Percentiles rank a stretch among this genome's conserved stretches.
Conservation (phyloP, 2,329 filamentous ascomycete genomes). For the Oidium heveae region DNA sequence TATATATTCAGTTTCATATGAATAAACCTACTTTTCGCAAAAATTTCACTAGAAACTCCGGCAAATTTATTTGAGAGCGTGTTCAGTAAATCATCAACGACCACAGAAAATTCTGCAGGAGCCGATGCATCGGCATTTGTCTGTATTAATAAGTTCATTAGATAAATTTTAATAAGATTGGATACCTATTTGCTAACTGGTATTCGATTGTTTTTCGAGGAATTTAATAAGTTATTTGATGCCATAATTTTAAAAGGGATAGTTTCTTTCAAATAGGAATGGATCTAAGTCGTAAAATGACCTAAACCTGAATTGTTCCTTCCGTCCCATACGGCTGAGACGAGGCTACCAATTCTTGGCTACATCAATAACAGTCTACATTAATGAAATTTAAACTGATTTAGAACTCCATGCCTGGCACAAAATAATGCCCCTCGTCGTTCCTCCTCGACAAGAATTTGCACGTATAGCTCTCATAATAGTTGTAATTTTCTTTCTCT, state of each 20-base stretch:
- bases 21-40: slow-evolving; percentile 44
- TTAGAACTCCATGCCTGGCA: neutral
- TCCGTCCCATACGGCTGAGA: neutral
- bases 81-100: slow-evolving; percentile 70
- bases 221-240: neutral
- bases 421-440: slow-evolving; percentile 7
- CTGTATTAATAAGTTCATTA: too few relatives aligned
- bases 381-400: too few relatives aligned
- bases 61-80: slow-evolving; percentile 69
- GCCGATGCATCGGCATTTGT: slow-evolving; percentile 9
- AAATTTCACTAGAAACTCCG: slow-evolving; percentile 61
- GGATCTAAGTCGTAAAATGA: too few relatives aligned
- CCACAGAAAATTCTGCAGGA: slow-evolving; percentile 16
- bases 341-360: too few relatives aligned
- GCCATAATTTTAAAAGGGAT: neutral
- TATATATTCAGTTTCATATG: neutral
- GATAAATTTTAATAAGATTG: too few relatives aligned
- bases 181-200: too few relatives aligned
- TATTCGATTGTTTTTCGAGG: neutral
- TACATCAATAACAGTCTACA: too few relatives aligned
- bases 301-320: too few relatives aligned
- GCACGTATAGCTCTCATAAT: slow-evolving; percentile 11
- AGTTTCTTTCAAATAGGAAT: too few relatives aligned
- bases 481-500: slow-evolving; percentile 13
- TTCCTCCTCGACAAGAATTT: slow-evolving; percentile 9